Evolutionary conservation across 2,329 filamentous ascomycete species (phyloP), one percentile per base, ranked within the genome.

Genomic region (Xylaria sp.): DNA sequence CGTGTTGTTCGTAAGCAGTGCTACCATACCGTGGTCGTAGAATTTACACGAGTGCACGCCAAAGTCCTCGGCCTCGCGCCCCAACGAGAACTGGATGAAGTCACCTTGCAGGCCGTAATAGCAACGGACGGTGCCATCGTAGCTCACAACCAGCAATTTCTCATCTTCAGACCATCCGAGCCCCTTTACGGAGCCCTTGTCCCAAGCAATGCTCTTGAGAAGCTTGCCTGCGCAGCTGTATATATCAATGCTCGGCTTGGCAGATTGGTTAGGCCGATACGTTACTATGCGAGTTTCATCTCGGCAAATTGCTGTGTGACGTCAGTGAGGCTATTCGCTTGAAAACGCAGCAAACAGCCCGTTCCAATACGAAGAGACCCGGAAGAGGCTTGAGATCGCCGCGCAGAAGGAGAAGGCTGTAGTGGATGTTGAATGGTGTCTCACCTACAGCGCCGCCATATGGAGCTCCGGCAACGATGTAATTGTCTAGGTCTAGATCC

Each of bases 101-200:
- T 98, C 94, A 64, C 90, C 92, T 75, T 97, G 91, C n/a, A 99
- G 80, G 72, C 95, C 91, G 74, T 93, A 88, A 73, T 93, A 97
- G 75, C 92, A 95, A 62, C 93, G 85, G 43, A 98, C 94, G 1
- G 88, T 94, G 23, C 95, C 95, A 72, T 99, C 94, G 54, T 90
- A 86, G 9, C 93, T 92, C 53, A 98, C 88, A 0, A 97, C 90
- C 3, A 99, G 81, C 47, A 99, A 83, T 73, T 91, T 90, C 81
- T 99, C 95, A 67, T 97, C 92, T 72, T 97, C 94, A 19, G 93
- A 97, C 95, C 95, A 99, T 33, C 95, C 95, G 19, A 99, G 83
- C 1, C 92, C 93, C 75, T 89, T 90, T 72, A 99, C 91, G 3
- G 88, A 82, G 46, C 92, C 92, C 78, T 93, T 92, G 71, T 98